Evolutionary conservation across 495 filamentous ascomycete genomes (phyloP).

Genomic region (Neurospora cerealis): DNA sequence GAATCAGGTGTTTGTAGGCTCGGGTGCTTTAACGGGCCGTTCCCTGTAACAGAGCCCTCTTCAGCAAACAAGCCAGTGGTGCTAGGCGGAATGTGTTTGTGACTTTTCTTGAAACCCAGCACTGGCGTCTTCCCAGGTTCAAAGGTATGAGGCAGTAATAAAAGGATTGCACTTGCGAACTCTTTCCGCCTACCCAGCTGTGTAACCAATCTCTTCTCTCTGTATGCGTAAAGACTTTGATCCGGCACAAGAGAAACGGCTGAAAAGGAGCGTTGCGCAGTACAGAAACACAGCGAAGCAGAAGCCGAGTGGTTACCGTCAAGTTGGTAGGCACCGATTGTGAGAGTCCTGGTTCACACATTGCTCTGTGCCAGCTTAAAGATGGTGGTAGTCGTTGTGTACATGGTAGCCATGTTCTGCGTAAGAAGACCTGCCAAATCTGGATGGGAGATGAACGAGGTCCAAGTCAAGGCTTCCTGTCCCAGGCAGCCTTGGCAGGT

Average conservation of each 20-base stretch:
- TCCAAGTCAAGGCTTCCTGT: not conserved
- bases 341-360: not conserved
- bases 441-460: not conserved
- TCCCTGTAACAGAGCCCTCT: not conserved
- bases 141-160: not conserved
- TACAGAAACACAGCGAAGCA: not conserved
- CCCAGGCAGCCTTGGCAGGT: not conserved
- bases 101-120: not conserved
- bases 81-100: not conserved
- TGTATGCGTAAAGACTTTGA: not conserved
- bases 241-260: not conserved
- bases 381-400: not conserved
- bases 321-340: not conserved
- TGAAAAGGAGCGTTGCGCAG: not conserved
- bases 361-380: not conserved
- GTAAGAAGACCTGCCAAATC: not conserved
- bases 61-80: not conserved
- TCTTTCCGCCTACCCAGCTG: not conserved
- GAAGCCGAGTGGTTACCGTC: not conserved
- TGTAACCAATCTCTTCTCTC: not conserved
- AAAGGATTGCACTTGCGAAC: not conserved
- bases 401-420: not conserved
- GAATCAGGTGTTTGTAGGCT: not conserved
- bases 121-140: not conserved
- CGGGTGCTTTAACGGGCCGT: not conserved